Conservation (phyloP, 495 filamentous ascomycete species). For the Penicillium tannophilum region DNA sequence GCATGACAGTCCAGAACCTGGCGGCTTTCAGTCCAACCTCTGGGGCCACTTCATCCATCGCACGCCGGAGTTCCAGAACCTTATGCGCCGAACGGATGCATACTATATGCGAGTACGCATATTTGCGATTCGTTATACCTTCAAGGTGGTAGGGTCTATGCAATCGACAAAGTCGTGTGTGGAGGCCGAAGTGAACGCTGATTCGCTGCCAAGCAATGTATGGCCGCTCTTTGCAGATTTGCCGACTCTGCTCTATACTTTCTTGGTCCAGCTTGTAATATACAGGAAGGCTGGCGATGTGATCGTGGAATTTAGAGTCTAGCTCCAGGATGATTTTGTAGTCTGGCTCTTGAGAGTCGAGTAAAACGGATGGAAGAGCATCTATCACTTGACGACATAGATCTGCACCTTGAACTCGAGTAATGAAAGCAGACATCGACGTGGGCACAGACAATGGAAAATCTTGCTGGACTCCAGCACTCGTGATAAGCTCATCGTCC, state of each 20-base stretch:
- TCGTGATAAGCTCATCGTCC: conserved; percentile 30
- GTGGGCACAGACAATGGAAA: conserved; percentile 25
- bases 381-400: conserved; percentile 36
- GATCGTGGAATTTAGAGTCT: conserved; percentile 22
- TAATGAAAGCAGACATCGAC: conserved; percentile 26
- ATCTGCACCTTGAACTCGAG: conserved; percentile 24
- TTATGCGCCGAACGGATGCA: conserved; percentile 32
- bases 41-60: conserved; percentile 27
- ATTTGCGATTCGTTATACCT: conserved; percentile 28
- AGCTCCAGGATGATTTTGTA: conserved; percentile 29
- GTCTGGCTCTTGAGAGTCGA: conserved; percentile 22
- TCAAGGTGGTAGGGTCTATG: conserved; percentile 35
- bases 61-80: conserved; percentile 28
- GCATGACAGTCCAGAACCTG: conserved; percentile 28
- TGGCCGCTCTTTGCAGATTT: conserved; percentile 25
- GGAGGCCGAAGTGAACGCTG: conserved; percentile 25
- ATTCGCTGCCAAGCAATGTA: conserved; percentile 30
- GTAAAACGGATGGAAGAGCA: conserved; percentile 24
- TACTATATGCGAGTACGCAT: conserved; percentile 29
- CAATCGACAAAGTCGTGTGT: conserved; percentile 32
- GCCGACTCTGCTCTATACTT: conserved; percentile 24
- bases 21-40: conserved; percentile 17
- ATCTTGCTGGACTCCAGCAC: conserved; percentile 8
- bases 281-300: conserved; percentile 22
- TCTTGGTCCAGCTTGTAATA: conserved; percentile 26